Conservation (phyloP, 2,329 filamentous ascomycete species). For the Cytospora mali region DNA sequence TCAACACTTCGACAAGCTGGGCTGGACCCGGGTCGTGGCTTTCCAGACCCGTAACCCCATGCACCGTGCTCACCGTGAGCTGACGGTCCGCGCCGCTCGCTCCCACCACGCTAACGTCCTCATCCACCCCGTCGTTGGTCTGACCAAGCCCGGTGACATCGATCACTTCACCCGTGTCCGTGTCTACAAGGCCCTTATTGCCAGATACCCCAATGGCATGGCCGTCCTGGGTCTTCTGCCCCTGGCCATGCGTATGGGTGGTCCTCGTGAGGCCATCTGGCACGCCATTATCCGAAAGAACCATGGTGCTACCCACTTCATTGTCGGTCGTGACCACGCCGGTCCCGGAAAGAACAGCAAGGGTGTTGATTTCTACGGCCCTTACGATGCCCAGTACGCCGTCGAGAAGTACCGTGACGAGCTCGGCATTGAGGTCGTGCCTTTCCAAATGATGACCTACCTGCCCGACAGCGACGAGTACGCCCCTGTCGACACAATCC, state of each 20-base stretch:
- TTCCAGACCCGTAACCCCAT: slow-evolving; percentile 99
- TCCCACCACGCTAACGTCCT: slow-evolving; percentile 97
- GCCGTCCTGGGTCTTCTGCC: slow-evolving; percentile 92
- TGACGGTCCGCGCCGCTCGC: slow-evolving; percentile 95
- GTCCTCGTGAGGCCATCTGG: slow-evolving; percentile 97
- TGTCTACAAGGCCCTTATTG: slow-evolving; percentile 95
- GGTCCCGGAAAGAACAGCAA: slow-evolving; percentile 98
- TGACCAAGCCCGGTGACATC: slow-evolving; percentile 99
- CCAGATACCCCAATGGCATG: slow-evolving; percentile 99
- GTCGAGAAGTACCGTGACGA: slow-evolving; percentile 96
- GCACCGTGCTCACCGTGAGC: slow-evolving; percentile 97
- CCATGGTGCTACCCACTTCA: slow-evolving; percentile 98
- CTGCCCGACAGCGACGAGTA: slow-evolving; percentile 97
- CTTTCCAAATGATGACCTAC: slow-evolving; percentile 99
- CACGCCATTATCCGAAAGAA: slow-evolving; percentile 99
- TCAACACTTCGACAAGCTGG: slow-evolving; percentile 98
- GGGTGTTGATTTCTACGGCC: slow-evolving; percentile 95
- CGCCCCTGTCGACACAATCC: slow-evolving; percentile 86
- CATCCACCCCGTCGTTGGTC: slow-evolving; percentile 96
- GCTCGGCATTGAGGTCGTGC: slow-evolving; percentile 97
- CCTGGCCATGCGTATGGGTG: slow-evolving; percentile 98
- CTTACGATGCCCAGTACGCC: slow-evolving; percentile 94
- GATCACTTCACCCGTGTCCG: slow-evolving; percentile 99
- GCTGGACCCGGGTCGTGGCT: slow-evolving; percentile 95
- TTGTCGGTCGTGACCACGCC: slow-evolving; percentile 96